Base-by-base conservation (phyloP, 345 rosid genomes). In the Raphanus sativus region DNA sequence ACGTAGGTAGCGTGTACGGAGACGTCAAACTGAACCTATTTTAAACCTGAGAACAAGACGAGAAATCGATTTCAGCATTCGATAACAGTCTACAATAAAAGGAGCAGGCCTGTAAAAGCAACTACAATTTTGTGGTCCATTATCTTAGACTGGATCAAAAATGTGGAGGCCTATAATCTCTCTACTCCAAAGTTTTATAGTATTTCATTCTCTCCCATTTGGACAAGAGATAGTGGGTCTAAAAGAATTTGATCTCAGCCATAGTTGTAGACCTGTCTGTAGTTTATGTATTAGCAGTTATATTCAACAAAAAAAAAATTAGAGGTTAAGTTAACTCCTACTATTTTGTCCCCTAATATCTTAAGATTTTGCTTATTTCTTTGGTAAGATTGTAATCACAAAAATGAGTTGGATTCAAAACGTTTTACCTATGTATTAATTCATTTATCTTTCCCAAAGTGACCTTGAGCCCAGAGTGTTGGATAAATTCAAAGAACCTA, bases 381-480 rank as follows among this genome's bases (percentile, higher is more conserved):
- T 4, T 4, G 12, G 15, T 42, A 42, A 42, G 15, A 42, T 12
- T 12, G 12, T 11, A 36, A 45, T 13, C 9, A 52, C 36, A 28
- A 60, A 28, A 60, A 2, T 13, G 17, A 61, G 17, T 28, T 8
- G 3, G 65, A 13, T 12, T 6, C 52, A 61, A 29, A 30, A 28
- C 29, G 36, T 60, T 28, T 29, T 28, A 62, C 45, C 80, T n/a
- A 8, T 29, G 36, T 61, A 34, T 28, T 48, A 40, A 56, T 68
- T 48, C 2, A 28, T n/a, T 30, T 75, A 8, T 60, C 6, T 9
- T 15, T 69, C 26, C 11, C 42, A 77, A 58, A 65, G 65, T 77
- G 52, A 0, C 17, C 55, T 36, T 36, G 68, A 70, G 75, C 68
- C 75, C 75, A 77, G 29, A 55, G 65, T 70, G 65, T 70, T 16